Conservation (phyloP, 106 monocot genomes). For the Dactylorhiza incarnata region DNA sequence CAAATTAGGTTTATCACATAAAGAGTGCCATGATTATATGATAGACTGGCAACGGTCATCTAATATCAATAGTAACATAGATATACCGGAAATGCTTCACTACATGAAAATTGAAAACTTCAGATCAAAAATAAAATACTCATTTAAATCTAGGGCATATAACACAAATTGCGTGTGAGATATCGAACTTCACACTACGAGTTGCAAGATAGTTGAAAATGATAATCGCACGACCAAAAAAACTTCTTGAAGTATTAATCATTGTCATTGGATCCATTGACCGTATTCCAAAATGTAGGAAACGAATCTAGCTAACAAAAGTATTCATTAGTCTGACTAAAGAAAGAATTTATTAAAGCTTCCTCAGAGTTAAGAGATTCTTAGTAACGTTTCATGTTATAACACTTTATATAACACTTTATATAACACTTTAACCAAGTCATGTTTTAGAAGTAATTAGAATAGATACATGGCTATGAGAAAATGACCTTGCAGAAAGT, state of each 20-base stretch:
- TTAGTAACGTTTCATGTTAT: background rate
- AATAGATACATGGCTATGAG: background rate
- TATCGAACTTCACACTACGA: background rate
- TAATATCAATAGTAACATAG: background rate
- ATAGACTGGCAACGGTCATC: background rate
- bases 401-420: background rate
- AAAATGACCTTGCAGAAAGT: constrained; percentile 51
- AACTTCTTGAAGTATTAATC: background rate
- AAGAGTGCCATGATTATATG: background rate
- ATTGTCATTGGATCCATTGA: background rate
- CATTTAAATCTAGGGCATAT: background rate
- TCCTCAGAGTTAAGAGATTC: background rate
- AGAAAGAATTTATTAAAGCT: too few species aligned
- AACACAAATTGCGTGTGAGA: background rate
- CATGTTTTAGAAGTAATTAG: background rate
- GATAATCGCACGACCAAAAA: background rate
- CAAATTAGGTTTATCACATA: background rate
- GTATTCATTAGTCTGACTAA: background rate
- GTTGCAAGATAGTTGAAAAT: background rate
- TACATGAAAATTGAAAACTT: background rate
- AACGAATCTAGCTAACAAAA: background rate
- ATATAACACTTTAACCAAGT: background rate
- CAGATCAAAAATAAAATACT: background rate
- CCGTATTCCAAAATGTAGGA: background rate
- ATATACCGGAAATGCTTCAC: background rate